A percentile compares a stretch with the other conserved stretches of the same genome.
phyloP scores from a whole-genome alignment of 1,284 basidiomycete species.

The Boletus sp. region DNA sequence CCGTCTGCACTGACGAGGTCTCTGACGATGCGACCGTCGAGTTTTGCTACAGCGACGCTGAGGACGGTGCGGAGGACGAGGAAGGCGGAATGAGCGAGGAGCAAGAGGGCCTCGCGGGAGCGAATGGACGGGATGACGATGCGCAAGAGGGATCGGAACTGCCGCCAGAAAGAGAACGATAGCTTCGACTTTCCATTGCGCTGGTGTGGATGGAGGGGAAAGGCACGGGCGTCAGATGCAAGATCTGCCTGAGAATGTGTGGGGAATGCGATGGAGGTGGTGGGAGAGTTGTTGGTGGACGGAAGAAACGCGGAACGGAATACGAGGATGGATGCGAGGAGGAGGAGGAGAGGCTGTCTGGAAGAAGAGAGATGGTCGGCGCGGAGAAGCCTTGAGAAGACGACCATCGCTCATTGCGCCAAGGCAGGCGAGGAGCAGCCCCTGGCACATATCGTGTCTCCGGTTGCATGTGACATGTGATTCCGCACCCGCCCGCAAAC shows the following conservation, averaged over 20 bases:
- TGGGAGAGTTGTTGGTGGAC: neutral
- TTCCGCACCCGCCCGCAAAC: too few species aligned
- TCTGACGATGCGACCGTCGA: slow-evolving; percentile 89
- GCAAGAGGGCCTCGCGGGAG: slow-evolving; percentile 75
- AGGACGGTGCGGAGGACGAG: slow-evolving; percentile 84
- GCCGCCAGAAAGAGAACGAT: slow-evolving; percentile 75
- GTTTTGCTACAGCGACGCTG: slow-evolving; percentile 81
- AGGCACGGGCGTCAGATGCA: slow-evolving; percentile 45
- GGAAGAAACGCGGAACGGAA: slow-evolving; percentile 22
- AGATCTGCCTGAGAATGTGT: slow-evolving; percentile 42
- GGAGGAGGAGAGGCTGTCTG: slow-evolving; percentile 10
- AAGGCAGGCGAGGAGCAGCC: too few species aligned
- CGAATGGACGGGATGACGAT: slow-evolving; percentile 72
- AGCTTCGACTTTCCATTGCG: slow-evolving; percentile 47
- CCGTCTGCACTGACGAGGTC: slow-evolving; percentile 88
- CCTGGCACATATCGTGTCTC: too few species aligned
- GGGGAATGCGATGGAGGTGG: slow-evolving; percentile 29
- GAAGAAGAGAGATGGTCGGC: neutral
- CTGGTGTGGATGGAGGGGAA: slow-evolving; percentile 48
- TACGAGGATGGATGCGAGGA: slow-evolving; percentile 24
- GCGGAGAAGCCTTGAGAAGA: slow-evolving; percentile 19
- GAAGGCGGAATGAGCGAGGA: slow-evolving; percentile 83
- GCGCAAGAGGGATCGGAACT: slow-evolving; percentile 73
- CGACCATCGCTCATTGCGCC: too few species aligned
- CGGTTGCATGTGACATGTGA: slow-evolving; percentile 25